A percentile compares a stretch with the other conserved stretches of the same genome.
Conservation (phyloP, 1,284 basidiomycete species). For the Puccinia triticina region DNA sequence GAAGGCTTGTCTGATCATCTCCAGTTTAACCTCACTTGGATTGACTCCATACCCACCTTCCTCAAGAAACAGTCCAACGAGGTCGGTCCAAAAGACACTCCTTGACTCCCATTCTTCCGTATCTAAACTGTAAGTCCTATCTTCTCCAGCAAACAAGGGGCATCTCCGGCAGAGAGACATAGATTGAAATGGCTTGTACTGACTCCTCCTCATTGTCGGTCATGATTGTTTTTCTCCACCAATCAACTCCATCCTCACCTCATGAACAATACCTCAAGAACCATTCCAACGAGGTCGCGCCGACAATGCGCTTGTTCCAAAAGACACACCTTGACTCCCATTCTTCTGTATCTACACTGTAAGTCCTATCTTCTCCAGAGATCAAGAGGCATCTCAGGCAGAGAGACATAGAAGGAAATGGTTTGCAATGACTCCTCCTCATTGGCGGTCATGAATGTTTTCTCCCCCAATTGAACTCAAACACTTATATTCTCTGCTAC, state of each 20-base stretch:
- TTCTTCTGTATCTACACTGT: constrained; percentile 76
- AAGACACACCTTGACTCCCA: constrained; percentile 79
- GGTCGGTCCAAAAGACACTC: constrained; percentile 78
- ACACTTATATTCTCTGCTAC: constrained; percentile 75
- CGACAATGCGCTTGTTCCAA: constrained; percentile 77
- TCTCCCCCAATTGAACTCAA: constrained; percentile 74
- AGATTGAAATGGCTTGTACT: background rate
- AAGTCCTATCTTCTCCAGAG: constrained; percentile 62
- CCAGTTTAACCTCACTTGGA: constrained; percentile 88
- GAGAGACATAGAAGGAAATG: background rate
- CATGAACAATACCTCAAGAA: constrained; percentile 79
- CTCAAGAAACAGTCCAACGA: constrained; percentile 75
- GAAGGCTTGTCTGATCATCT: constrained; percentile 72
- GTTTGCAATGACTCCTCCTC: background rate
- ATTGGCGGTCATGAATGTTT: constrained; percentile 9
- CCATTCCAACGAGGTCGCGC: constrained; percentile 77
- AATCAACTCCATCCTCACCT: too few relatives aligned
- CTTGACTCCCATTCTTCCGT: constrained; percentile 76
- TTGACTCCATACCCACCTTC: constrained; percentile 73
- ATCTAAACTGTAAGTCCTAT: constrained; percentile 73
- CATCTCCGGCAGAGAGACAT: background rate
- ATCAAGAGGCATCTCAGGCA: constrained; percentile 15
- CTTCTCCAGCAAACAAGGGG: constrained; percentile 13
- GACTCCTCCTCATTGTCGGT: constrained; percentile 18
- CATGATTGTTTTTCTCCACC: constrained; percentile 58